Base-by-base conservation (phyloP, 176 grass and related monocot species). In the Hyparrhenia diplandra region DNA sequence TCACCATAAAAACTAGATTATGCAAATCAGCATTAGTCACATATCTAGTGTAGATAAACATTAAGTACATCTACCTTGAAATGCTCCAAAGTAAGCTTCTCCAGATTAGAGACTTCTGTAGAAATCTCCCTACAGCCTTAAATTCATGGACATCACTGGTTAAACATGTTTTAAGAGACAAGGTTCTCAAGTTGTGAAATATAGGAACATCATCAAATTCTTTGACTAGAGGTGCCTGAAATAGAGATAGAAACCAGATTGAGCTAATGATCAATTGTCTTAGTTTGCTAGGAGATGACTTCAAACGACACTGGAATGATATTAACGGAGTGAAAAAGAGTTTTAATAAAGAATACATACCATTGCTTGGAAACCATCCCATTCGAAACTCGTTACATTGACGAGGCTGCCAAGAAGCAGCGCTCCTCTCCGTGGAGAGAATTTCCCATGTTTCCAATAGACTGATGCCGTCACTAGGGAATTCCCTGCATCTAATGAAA, bases 131-230 rank as follows among this genome's bases (percentile, higher is more conserved):
- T 28, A 43, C 13, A 28, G 57, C 57, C 74, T 36, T 77, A 8
- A 43, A 21, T 63, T 63, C 29, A 16, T 29, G 13, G 14, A 28
- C 7, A 41, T 18, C 24, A 77, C 7, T 36, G 4, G 10, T 9
- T 6, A 43, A 43, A 43, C 13, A 29, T 3, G 2, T 2, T 0
- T 21, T 2, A 17, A 77, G 74, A 3, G 24, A 63, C 24, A 63
- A 43, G 14, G 16, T 77, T 62, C 14, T 77, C 24, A 77, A 41
- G 75, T 77, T 64, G 39, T n/a, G 10, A 29, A 78, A 78, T 14
- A 21, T 12, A 30, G 9, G 59, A 27, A 46, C 11, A 12, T 63
- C 28, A 32, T 78, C 75, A 2, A 46, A 46, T 31, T n/a, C 16
- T 27, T 32, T 10, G 12, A 31, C 21, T 13, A 78, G 59, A 5